Evolutionary conservation across 805 yeast genomes (phyloP).

Genomic region (Schizosaccharomyces octosporus): DNA sequence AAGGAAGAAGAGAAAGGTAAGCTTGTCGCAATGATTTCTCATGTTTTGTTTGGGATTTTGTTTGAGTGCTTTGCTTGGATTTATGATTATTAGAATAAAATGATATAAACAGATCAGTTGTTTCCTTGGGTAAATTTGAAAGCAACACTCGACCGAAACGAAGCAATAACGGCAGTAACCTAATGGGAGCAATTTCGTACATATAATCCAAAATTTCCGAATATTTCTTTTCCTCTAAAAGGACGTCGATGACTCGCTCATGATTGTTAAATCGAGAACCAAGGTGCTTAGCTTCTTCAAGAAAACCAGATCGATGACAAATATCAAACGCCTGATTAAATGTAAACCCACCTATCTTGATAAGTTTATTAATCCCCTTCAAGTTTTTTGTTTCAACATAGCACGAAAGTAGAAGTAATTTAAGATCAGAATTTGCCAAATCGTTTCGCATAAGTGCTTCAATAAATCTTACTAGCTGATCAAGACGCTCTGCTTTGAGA

Average conservation of each 20-base stretch:
- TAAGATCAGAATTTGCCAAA: neutral
- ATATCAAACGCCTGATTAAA: neutral
- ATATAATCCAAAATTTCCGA: neutral
- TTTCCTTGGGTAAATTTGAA: neutral
- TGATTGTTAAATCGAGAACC: neutral
- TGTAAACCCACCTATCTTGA: neutral
- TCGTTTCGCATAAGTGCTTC: neutral
- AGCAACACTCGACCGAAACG: neutral
- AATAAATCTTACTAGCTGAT: neutral
- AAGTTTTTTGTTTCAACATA: neutral
- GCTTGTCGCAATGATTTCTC: neutral
- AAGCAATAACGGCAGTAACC: neutral
- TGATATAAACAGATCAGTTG: neutral
- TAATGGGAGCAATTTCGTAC: neutral
- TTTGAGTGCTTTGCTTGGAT: no score
- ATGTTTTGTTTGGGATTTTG: neutral
- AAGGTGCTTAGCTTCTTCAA: neutral
- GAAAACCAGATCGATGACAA: neutral
- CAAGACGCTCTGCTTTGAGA: neutral
- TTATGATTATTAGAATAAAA: neutral
- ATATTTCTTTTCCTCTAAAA: neutral
- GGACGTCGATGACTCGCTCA: neutral
- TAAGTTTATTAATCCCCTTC: neutral
- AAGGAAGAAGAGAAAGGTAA: neutral
- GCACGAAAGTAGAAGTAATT: neutral